Percentiles rank a stretch among this genome's conserved stretches.
phyloP scores from a whole-genome alignment of 2,329 filamentous ascomycete genomes.

The Grosmannia penicillata region DNA sequence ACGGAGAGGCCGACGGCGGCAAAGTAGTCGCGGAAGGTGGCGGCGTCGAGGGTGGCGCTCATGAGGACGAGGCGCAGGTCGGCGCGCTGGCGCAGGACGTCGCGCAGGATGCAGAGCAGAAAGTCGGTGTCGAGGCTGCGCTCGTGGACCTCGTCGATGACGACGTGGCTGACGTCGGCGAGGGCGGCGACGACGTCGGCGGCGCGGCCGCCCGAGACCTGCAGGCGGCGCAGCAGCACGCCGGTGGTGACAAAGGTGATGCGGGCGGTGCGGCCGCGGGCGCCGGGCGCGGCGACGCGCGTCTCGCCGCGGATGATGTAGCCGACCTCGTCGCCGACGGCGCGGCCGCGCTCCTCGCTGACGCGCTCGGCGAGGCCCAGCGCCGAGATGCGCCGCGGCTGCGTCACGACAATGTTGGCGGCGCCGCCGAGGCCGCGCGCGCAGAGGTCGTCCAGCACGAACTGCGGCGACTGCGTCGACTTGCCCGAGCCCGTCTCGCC shows the following conservation, averaged over 20 bases:
- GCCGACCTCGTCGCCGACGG: conserved; percentile 75
- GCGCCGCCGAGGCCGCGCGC: conserved; percentile 55
- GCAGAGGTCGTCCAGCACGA: conserved; percentile 85
- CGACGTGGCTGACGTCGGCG: conserved; percentile 82
- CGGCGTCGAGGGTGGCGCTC: conserved; percentile 88
- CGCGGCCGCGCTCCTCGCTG: conserved; percentile 70
- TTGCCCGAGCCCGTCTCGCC: conserved; percentile 96
- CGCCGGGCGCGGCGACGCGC: conserved; percentile 52
- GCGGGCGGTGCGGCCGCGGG: conserved; percentile 54
- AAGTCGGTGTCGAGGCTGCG: conserved; percentile 98
- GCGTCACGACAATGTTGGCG: conserved; percentile 88
- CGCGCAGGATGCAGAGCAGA: conserved; percentile 69
- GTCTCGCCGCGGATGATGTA: conserved; percentile 88
- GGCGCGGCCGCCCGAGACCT: conserved; percentile 68
- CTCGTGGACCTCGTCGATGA: conserved; percentile 97
- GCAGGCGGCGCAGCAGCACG: conserved; percentile 78
- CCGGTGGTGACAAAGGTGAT: conserved; percentile 95
- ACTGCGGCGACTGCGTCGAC: conserved; percentile 92
- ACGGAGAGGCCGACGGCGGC: conserved; percentile 51
- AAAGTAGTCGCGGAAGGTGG: conserved; percentile 77
- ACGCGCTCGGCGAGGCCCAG: conserved; percentile 89
- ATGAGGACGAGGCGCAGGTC: conserved; percentile 87
- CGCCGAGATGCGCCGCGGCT: conserved; percentile 87
- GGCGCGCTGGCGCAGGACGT: conserved; percentile 58
- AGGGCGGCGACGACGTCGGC: conserved; percentile 71